Conservation (phyloP, 148 eudicot species). For the Rhododendron molle region DNA sequence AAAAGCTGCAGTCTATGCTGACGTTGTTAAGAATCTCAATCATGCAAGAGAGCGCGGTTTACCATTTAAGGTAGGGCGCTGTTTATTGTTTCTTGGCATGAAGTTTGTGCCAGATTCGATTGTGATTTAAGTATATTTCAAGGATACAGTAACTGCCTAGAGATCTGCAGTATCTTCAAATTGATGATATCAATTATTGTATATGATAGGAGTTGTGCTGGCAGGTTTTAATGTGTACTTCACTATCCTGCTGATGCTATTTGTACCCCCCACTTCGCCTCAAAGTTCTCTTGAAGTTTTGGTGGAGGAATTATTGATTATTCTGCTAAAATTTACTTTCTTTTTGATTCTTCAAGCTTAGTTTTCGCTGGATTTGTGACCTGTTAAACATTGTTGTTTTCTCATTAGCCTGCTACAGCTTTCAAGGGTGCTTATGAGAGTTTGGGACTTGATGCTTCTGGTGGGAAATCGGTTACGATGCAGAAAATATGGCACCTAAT, state of each 20-base stretch:
- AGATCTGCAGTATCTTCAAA: neutral
- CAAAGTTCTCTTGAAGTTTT: neutral
- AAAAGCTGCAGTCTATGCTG: conserved; percentile 77
- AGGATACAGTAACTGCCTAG: neutral
- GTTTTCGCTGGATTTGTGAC: neutral
- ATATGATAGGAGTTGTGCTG: conserved; percentile 7
- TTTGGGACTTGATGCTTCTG: conserved; percentile 58
- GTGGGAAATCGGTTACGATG: conserved; percentile 82
- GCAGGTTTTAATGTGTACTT: neutral
- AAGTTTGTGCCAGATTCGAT: neutral
- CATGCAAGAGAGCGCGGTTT: conserved; percentile 70
- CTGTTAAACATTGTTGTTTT: neutral
- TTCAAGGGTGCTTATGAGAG: conserved; percentile 80
- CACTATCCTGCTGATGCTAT: neutral
- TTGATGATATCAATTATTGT: conserved; percentile 4
- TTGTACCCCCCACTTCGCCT: neutral
- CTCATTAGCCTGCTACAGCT: conserved; percentile 70
- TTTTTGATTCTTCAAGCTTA: neutral
- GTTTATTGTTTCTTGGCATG: neutral
- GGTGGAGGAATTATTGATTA: neutral
- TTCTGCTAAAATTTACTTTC: neutral
- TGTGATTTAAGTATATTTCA: neutral
- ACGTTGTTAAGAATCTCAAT: conserved; percentile 67
- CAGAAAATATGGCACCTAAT: conserved; percentile 90
- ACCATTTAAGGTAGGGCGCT: conserved; percentile 62